Conservation (phyloP, 805 yeast genomes). For the Yarrowia sp. region DNA sequence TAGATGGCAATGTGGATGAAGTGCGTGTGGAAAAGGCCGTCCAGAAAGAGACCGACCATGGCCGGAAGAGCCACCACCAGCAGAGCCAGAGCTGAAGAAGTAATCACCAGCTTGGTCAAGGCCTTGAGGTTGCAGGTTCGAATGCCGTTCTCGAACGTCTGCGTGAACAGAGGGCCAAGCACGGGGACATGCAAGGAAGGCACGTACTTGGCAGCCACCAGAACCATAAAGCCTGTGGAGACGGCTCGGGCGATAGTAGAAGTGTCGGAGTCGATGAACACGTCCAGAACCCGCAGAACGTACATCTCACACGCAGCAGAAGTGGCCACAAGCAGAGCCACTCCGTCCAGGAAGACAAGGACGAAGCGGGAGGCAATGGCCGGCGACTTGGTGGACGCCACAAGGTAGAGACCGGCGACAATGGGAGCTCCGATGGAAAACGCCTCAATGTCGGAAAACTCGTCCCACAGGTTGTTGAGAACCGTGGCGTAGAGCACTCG, state of each 20-base stretch:
- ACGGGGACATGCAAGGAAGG: constrained; percentile 15
- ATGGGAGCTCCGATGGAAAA: constrained; percentile 43
- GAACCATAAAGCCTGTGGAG: constrained; percentile 13
- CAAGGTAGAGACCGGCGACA: constrained; percentile 28
- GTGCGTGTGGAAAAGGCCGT: constrained; percentile 12
- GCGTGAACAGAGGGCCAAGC: constrained; percentile 9
- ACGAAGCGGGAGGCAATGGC: constrained; percentile 5
- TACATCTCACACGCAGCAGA: constrained; percentile 22
- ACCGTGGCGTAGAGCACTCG: constrained; percentile 39
- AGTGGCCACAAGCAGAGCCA: neutral
- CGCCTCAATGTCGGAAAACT: constrained; percentile 44
- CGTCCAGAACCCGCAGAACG: constrained; percentile 9
- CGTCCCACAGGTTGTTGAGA: constrained; percentile 30
- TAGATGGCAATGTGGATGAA: constrained; percentile 34
- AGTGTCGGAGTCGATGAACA: neutral
- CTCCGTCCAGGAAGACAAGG: constrained; percentile 6
- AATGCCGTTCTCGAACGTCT: constrained; percentile 6
- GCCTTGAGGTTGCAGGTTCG: constrained; percentile 7
- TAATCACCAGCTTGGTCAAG: constrained; percentile 2
- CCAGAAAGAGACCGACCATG: constrained; percentile 8
- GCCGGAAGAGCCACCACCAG: constrained; percentile 27
- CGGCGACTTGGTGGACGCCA: constrained; percentile 26
- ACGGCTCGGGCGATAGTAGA: constrained; percentile 2
- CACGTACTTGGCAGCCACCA: constrained; percentile 3
- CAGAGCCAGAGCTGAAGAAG: constrained; percentile 14